Base-by-base conservation (phyloP, 2,329 filamentous ascomycete species). In the Colletotrichum limetticola region DNA sequence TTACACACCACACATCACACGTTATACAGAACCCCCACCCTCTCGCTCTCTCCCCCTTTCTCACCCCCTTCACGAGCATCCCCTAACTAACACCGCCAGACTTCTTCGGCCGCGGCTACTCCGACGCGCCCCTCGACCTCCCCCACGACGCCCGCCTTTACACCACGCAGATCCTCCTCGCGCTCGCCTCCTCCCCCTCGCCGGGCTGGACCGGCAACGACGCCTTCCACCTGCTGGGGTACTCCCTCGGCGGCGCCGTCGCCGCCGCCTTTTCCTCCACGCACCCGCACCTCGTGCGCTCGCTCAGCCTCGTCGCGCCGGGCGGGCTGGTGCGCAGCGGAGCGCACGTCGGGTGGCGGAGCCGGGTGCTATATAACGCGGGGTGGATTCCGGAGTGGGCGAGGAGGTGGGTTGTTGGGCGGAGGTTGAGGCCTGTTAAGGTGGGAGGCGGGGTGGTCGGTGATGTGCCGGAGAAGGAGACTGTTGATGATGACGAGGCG, bases 191-290 rank as follows among this genome's bases (percentile, higher is more conserved):
- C 1, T 94, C 92, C 0, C 80, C 83, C 1, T 78, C 92, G 3
- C 70, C 86, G 0, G 67, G 67, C 35, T 94, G 91, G 91, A 83
- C 82, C 4, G 80, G 83, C 35, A 83, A 85, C 64, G 83, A 84
- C 8, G 86, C 86, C 65, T 96, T 97, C 80, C 90, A 91, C 73
- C 83, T 97, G 6, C 83, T 95, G 4, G 95, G 94, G 2, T 97
- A 97, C 81, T 95, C 93, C 0, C 86, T 97, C 0, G 94, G 95
- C 58, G 95, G 94, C 46, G 93, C 92, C 16, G 88, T 97, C 53
- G 88, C 89, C 1, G 91, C 90, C 11, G 87, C 91, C 24, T 96
- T 97, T 78, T 89, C 93, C 1, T 87, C 89, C 1, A 90, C 90
- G 78, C 94, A 94, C 78, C 90, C 93, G 0, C 82, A 89, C 49